These are phyloP conservation scores for Peronospora farinosa DNA, from an alignment of 352 stramenopile species.

Conservation along the genomic window DNA sequence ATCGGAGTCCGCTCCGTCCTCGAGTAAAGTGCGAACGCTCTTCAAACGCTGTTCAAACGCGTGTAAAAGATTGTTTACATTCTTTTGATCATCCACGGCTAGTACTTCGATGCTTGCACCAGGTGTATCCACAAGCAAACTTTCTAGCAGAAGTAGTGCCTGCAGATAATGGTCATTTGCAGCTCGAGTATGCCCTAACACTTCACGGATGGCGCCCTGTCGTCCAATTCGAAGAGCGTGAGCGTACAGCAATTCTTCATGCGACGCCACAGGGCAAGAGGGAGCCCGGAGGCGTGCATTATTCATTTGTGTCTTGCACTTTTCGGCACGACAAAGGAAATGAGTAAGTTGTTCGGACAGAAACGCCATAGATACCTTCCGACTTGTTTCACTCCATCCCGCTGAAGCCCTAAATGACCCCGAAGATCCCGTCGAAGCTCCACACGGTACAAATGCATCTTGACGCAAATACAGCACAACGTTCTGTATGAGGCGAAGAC, in stretches of 20 bases:
- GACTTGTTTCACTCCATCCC: constrained; percentile 39
- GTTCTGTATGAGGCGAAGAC: constrained; percentile 56
- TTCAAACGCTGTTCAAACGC: constrained; percentile 48
- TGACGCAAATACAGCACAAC: constrained; percentile 57
- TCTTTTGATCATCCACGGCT: constrained; percentile 48
- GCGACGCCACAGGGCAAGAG: constrained; percentile 28
- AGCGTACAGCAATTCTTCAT: constrained; percentile 57
- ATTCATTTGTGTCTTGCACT: constrained; percentile 51
- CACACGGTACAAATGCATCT: constrained; percentile 27
- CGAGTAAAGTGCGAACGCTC: constrained; percentile 35
- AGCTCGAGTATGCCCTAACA: constrained; percentile 47
- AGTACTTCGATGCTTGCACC: constrained; percentile 11
- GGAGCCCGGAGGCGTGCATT: constrained; percentile 11
- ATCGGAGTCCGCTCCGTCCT: constrained; percentile 16
- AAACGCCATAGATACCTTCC: constrained; percentile 57
- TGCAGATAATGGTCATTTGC: constrained; percentile 60
- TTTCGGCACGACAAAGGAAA: constrained; percentile 58
- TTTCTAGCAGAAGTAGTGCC: constrained; percentile 55
- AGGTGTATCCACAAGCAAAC: constrained; percentile 44
- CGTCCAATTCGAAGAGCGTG: constrained; percentile 58
- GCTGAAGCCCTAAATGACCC: constrained; percentile 4
- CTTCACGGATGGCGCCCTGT: constrained; percentile 61
- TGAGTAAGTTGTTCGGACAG: constrained; percentile 53
- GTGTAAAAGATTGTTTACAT: constrained; percentile 40
- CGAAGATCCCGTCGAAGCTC: constrained; percentile 20